Base-by-base conservation (phyloP, 768 basidiomycete genomes). In the Tulasnella calospora region DNA sequence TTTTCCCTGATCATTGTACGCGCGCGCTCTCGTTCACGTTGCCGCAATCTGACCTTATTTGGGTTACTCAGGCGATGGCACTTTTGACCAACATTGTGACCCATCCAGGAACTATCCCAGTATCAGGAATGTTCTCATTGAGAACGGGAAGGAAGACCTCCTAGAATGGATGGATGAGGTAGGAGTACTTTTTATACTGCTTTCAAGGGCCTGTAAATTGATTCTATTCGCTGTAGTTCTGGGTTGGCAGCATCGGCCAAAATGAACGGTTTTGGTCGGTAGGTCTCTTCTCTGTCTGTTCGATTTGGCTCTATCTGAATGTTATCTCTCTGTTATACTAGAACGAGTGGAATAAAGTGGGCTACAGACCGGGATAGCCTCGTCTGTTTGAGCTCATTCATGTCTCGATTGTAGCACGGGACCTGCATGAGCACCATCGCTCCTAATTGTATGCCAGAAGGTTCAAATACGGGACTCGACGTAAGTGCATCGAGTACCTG, bases 1-100 rank as follows among this genome's bases (percentile, higher is more conserved):
- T 91, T 55, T 92, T 90, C 2, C 76, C 76, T 30, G 76, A 78
- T 46, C 33, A 80, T 51, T 46, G 41, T 74, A 36, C 17, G 33
- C n/a, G 41, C 13, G 23, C 8, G 12, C 27, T 51, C 19, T 19
- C 33, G 35, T 19, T 23, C 8, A 15, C 23, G 17, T 35, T n/a
- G 21, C 15, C 44, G n/a, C 17, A 47, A 74, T 23, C 30, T 46
- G 35, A 19, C 23, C 41, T 3, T 9, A 57, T 40, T 46, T 30
- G 41, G 41, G 35, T 71, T 9, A 3, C 30, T 30, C 13, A 61
- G 57, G 76, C 19, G 69, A 78, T 79, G 74, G 74, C 9, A 79
- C 81, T 10, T 84, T 82, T 75, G 81, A 76, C 80, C n/a, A n/a
- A n/a, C n/a, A n/a, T n/a, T 85, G 84, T 77, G 83, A 83, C 71